Evolutionary conservation across 2,329 filamentous ascomycete genomes (phyloP).

Genomic region (Endothia cerciana): DNA sequence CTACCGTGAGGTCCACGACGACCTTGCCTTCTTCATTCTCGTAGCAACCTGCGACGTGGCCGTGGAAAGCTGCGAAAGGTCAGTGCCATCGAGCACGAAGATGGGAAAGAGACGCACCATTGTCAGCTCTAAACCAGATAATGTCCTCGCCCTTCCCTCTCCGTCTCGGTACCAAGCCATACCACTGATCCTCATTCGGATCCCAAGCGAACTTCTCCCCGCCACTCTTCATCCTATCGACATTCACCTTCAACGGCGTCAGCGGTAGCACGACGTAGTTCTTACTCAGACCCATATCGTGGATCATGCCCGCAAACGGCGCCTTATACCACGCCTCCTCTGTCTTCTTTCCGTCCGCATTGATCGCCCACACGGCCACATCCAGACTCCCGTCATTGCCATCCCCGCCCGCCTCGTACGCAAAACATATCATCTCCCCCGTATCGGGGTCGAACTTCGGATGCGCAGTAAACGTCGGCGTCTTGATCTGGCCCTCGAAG

Average conservation of each 20-base stretch:
- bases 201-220: constrained; percentile 58
- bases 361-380: constrained; percentile 51
- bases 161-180: constrained; percentile 55
- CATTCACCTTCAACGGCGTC: constrained; percentile 51
- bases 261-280: constrained; percentile 53
- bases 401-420: constrained; percentile 52
- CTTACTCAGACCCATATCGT: constrained; percentile 52
- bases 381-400: constrained; percentile 48
- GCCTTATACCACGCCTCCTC: constrained; percentile 54
- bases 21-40: constrained; percentile 51
- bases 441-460: constrained; percentile 57
- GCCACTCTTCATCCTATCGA: constrained; percentile 48
- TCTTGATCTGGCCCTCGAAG: constrained; percentile 53
- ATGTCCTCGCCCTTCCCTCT: constrained; percentile 56
- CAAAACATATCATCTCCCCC: constrained; percentile 56
- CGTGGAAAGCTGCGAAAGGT: constrained; percentile 44
- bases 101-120: constrained; percentile 44
- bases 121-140: constrained; percentile 54
- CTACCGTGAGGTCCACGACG: constrained; percentile 47
- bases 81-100: background rate
- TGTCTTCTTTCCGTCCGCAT: constrained; percentile 46
- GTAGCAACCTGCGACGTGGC: constrained; percentile 53
- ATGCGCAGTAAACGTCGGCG: constrained; percentile 55
- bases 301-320: constrained; percentile 57
- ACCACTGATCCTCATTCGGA: constrained; percentile 58